Conservation (phyloP, 2,329 filamentous ascomycete genomes). For the Stagonosporopsis vannaccii region DNA sequence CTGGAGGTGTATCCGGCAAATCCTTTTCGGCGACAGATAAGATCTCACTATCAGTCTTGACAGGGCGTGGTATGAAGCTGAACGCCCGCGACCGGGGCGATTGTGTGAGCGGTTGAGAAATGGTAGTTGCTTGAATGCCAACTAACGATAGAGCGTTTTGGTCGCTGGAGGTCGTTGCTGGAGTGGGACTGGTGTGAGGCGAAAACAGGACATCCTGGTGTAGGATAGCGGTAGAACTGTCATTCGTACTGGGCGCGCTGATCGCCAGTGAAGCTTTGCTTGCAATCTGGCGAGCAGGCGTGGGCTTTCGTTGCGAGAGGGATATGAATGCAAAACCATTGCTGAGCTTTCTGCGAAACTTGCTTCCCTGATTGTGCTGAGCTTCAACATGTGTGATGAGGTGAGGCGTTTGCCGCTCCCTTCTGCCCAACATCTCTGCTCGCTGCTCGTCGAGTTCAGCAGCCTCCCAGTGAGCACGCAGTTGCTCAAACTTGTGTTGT, state of each 20-base stretch:
- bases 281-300: slow-evolving; percentile 22
- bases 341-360: slow-evolving; percentile 45
- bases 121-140: background rate
- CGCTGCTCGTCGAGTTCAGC: slow-evolving; percentile 22
- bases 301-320: slow-evolving; percentile 40
- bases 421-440: slow-evolving; percentile 38
- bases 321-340: slow-evolving; percentile 44
- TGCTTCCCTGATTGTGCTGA: slow-evolving; percentile 26
- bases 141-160: background rate
- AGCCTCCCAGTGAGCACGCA: slow-evolving; percentile 46
- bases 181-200: slow-evolving; percentile 7
- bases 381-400: slow-evolving; percentile 18
- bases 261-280: slow-evolving; percentile 21
- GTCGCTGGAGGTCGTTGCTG: background rate
- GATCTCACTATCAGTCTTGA: slow-evolving; percentile 19
- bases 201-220: slow-evolving; percentile 21
- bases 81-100: slow-evolving; percentile 41
- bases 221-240: slow-evolving; percentile 8
- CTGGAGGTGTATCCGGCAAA: slow-evolving; percentile 9
- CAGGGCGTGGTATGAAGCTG: slow-evolving; percentile 43
- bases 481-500: slow-evolving; percentile 38
- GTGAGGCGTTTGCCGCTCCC: slow-evolving; percentile 28
- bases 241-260: slow-evolving; percentile 14
- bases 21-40: slow-evolving; percentile 9
- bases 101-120: slow-evolving; percentile 26